Evolutionary conservation across 192 early-diverging fungal genomes (phyloP), one percentile per base, ranked within the genome.

Genomic region (Bifiguratus adelaidae): DNA sequence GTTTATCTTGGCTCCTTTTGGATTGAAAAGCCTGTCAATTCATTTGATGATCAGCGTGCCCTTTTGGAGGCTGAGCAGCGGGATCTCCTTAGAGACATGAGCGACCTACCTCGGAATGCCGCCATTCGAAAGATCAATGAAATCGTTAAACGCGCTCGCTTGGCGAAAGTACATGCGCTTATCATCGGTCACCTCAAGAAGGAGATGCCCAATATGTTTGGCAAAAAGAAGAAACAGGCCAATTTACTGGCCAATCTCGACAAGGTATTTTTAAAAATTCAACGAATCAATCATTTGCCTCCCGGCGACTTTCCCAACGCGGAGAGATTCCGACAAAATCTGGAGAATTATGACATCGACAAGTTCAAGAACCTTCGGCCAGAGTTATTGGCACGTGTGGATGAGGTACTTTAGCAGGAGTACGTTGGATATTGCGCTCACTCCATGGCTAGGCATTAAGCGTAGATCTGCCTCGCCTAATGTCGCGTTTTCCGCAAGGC

Each of bases 61-160:
- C 60, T 92, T n/a, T 46, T 89, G 23, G 64, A 71, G 29, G 77
- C 73, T 22, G 91, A 89, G 59, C 82, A 91, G 41, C 59, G 68
- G 22, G 87, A 91, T 61, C 63, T 93, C 28, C 51, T 92, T 18
- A 68, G 69, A 22, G 87, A 89, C 50, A 61, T 93, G 5, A 67
- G 72, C 27, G 70, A 76, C 20, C 68, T 92, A 15, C 85, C 86
- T 5, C 67, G 81, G 46, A 93, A 86, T 56, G 82, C 89, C 0
- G 78, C 82, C 4, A 71, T 92, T 30, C 78, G 89, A 7, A 85
- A 88, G 28, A 77, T 93, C 41, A 93, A 93, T 59, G 88, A 93
- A 42, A 91, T 93, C 45, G 89, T 91, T 36, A 91, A 90, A 48
- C 74, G 89, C 8, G 83, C 89, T 0, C 57, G 85, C 11, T 63